Conservation (phyloP, 192 early-diverging fungal species). For the Entomortierella chlamydospora region DNA sequence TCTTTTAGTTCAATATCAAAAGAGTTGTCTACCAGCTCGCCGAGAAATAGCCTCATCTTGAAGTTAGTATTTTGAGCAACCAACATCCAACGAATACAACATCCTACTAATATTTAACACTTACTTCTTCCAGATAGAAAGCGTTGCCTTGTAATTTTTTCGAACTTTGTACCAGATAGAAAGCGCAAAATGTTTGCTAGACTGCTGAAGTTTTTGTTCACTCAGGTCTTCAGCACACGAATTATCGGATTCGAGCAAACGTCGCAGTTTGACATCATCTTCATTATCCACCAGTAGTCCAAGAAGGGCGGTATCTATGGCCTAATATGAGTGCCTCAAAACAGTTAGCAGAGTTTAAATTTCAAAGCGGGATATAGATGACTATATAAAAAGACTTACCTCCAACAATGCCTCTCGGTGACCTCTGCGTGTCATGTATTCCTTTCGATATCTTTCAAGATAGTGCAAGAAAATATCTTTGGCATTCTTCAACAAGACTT, state of each 20-base stretch:
- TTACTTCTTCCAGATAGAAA: conserved; percentile 78
- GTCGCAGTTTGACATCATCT: conserved; percentile 19
- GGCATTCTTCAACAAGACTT: conserved; percentile 66
- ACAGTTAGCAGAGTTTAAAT: too few species aligned
- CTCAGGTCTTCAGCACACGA: conserved; percentile 57
- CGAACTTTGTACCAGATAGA: conserved; percentile 69
- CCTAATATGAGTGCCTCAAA: too few species aligned
- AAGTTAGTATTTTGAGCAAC: not conserved
- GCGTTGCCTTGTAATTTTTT: conserved; percentile 54
- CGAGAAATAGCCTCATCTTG: conserved; percentile 58
- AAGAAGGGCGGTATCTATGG: conserved; percentile 53
- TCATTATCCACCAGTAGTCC: conserved; percentile 38
- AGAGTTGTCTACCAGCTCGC: conserved; percentile 64
- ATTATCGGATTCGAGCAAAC: conserved; percentile 59
- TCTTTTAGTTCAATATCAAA: conserved; percentile 56
- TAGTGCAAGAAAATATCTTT: conserved; percentile 69
- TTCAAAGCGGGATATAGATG: too few species aligned
- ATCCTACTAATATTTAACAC: not conserved
- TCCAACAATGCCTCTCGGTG: not conserved
- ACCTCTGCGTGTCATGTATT: conserved; percentile 1
- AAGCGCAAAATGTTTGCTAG: conserved; percentile 70
- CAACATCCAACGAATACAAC: too few species aligned
- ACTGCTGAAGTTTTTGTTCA: conserved; percentile 58
- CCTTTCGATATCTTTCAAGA: conserved; percentile 56
- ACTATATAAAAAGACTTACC: conserved; percentile 6